phyloP scores from a whole-genome alignment of 2,329 filamentous ascomycete genomes.

The Penicillium capsulatum region DNA sequence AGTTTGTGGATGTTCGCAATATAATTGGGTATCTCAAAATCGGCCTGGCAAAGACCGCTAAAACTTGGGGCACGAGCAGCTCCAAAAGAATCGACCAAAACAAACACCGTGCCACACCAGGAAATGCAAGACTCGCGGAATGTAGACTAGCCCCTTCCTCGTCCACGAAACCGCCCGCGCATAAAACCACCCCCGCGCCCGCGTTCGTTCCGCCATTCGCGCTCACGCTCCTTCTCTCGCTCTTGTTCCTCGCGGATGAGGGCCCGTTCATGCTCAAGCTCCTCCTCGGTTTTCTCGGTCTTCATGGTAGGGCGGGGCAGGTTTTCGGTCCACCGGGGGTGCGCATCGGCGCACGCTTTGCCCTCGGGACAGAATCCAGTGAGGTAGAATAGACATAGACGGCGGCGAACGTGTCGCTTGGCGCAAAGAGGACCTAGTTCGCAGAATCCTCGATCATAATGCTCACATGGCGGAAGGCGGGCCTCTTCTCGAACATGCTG shows the following conservation, averaged over 20 bases:
- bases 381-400: conserved; percentile 78
- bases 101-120: conserved; percentile 6
- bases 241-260: conserved; percentile 59
- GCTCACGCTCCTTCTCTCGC: conserved; percentile 51
- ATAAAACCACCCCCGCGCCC: conserved; percentile 47
- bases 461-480: conserved; percentile 74
- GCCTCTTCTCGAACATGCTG: conserved; percentile 82
- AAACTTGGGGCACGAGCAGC: background rate
- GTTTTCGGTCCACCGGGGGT: conserved; percentile 72
- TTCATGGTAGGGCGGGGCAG: conserved; percentile 56
- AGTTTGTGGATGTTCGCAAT: background rate
- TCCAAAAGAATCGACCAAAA: background rate
- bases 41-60: background rate
- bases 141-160: conserved; percentile 39
- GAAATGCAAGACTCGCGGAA: conserved; percentile 6
- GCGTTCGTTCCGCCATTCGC: conserved; percentile 52
- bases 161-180: conserved; percentile 43
- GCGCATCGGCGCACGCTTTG: conserved; percentile 68
- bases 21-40: conserved; percentile 5
- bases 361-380: conserved; percentile 93
- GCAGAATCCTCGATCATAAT: conserved; percentile 94
- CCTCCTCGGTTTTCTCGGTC: conserved; percentile 69
- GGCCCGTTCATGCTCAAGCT: conserved; percentile 56
- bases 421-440: conserved; percentile 81
- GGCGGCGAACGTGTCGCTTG: conserved; percentile 81